A percentile compares a stretch with the other conserved stretches of the same genome.
phyloP scores from a whole-genome alignment of 306 rosid species.

The Rosa chinensis region DNA sequence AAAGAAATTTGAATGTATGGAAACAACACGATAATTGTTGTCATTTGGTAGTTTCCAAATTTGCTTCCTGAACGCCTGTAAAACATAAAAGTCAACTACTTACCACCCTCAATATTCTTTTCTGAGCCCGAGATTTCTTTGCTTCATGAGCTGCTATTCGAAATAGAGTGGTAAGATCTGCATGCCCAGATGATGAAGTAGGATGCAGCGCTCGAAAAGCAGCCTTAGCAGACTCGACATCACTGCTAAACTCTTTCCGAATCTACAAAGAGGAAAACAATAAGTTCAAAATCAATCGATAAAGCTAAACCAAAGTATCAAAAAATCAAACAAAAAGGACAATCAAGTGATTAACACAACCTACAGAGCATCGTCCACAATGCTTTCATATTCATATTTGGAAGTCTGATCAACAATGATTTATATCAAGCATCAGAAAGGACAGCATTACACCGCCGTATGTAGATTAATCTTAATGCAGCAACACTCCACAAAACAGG shows the following conservation, averaged over 20 bases:
- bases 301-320: neutral
- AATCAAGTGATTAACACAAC: neutral
- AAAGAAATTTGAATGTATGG: neutral
- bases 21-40: neutral
- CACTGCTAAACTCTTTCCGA: constrained; percentile 78
- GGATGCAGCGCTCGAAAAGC: constrained; percentile 60
- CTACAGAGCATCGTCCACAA: neutral
- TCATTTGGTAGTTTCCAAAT: neutral
- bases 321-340: neutral
- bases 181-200: constrained; percentile 51
- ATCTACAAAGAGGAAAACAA: constrained; percentile 39
- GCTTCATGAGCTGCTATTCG: constrained; percentile 83
- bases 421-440: neutral
- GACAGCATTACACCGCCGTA: neutral
- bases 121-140: constrained; percentile 62
- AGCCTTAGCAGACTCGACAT: constrained; percentile 58
- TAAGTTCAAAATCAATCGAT: neutral
- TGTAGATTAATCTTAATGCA: neutral
- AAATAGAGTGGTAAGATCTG: constrained; percentile 82
- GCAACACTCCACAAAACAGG: neutral
- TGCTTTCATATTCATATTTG: neutral
- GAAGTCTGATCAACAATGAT: neutral
- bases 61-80: constrained; percentile 1
- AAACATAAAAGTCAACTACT: constrained; percentile 24
- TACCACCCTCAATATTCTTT: constrained; percentile 82